Base-by-base conservation (phyloP, 495 filamentous ascomycete species). In the Penicillium desertorum region DNA sequence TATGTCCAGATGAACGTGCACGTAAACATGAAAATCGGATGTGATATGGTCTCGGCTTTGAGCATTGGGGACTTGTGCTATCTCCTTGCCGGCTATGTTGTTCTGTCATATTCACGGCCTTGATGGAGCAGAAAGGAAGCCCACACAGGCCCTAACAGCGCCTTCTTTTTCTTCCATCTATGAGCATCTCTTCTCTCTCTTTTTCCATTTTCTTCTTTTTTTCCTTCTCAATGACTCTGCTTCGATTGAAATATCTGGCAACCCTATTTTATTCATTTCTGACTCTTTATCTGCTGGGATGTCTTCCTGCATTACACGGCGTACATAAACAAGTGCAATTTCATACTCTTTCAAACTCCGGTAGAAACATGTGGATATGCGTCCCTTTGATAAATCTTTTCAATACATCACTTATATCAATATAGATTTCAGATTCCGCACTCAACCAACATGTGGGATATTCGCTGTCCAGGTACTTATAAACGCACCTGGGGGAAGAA, bases 301-400 rank as follows among this genome's bases (percentile, higher is more conserved):
- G 57, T 64, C 58, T 61, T 64, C 45, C 61, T 64, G 66, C 66
- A 69, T 69, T 57, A 64, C 47, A 51, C 45, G 66, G 63, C 63
- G 63, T 69, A 69, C 57, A 66, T 61, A 64, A 60, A 41, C 3
- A 19, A 29, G 36, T 64, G 56, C 58, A 60, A 64, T 51, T 48
- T 53, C 36, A 56, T 50, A 55, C 34, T 32, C 3, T 4, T 30
- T 54, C 41, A 37, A 7, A 20, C 34, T 30, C 29, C 5, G 22
- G 37, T 54, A 57, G 23, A 50, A 44, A 17, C 34, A 49, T 34
- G 9, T 7, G 39, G 36, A 9, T 39, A 17, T 39, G 16, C 7
- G 6, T 9, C 16, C 34, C 12, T 36, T 36, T 16, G 16, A 39
- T 39, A 39, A 8, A 8, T 17, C 7, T 39, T 39, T 17, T 3